These are phyloP conservation scores for Keqinozyma sinolaborantium DNA, from an alignment of 1,139 yeast genomes.

Conservation along the genomic window DNA sequence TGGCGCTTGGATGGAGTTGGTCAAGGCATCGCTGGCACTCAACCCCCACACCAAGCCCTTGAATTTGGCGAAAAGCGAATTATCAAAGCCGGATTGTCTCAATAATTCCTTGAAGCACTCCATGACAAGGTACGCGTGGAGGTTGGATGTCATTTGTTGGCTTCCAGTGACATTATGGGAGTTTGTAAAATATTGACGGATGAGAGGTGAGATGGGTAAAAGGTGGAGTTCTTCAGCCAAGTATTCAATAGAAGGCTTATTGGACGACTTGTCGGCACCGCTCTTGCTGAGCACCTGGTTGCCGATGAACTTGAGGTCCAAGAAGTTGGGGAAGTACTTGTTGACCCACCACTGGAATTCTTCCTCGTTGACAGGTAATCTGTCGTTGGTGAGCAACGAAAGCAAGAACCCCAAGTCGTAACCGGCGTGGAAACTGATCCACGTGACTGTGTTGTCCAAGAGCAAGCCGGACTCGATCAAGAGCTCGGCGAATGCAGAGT, in stretches of 20 bases:
- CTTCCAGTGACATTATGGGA: constrained; percentile 28
- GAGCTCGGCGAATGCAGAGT: constrained; percentile 77
- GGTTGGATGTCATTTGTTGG: constrained; percentile 44
- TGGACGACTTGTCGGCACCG: constrained; percentile 17
- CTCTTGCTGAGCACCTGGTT: constrained; percentile 39
- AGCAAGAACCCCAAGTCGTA: constrained; percentile 91
- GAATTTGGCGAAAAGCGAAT: constrained; percentile 34
- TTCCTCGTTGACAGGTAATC: constrained; percentile 77
- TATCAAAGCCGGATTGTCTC: constrained; percentile 36
- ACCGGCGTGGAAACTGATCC: constrained; percentile 94
- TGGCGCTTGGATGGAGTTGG: constrained; percentile 15
- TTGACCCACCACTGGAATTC: constrained; percentile 74
- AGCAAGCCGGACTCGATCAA: constrained; percentile 85
- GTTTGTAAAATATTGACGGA: constrained; percentile 43
- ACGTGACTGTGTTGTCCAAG: constrained; percentile 66
- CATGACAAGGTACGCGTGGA: constrained; percentile 54
- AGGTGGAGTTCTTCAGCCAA: constrained; percentile 59
- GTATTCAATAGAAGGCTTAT: constrained; percentile 46
- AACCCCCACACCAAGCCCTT: constrained; percentile 57
- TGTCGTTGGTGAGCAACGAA: constrained; percentile 69
- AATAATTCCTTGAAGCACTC: constrained; percentile 57
- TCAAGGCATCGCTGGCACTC: constrained; percentile 16
- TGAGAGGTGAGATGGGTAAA: constrained; percentile 46
- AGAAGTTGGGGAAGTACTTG: constrained; percentile 76
- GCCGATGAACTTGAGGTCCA: constrained; percentile 80